Base-by-base conservation (phyloP, 106 monocot species). In the Hemerocallis citrina region DNA sequence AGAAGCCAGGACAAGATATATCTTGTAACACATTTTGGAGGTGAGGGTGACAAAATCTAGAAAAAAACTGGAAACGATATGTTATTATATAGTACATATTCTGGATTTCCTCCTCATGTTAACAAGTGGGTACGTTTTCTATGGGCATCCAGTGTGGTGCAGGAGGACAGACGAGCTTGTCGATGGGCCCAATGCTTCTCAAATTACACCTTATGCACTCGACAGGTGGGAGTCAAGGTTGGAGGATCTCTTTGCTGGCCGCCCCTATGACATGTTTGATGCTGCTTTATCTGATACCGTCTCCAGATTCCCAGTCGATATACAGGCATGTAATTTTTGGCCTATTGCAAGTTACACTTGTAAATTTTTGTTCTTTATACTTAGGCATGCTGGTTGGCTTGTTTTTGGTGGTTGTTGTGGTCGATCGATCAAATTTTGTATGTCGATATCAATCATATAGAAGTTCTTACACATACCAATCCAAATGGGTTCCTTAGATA, bases 291-390 rank as follows among this genome's bases (percentile, higher is more conserved):
- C 76, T 0, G 65, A 70, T 51, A 76, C 76, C 10, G 80, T 80
- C 23, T 57, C 68, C n/a, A 77, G 55, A 39, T 85, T 67, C 55
- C 85, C 85, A 9, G 77, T 85, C 49, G 80, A 85, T 25, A 85
- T 85, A 45, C 85, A 85, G 80, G 83, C 23, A 62, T 50, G 65
- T 43, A n/a, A n/a, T 21, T 22, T 41, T 25, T 27, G n/a, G 15
- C 14, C 38, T 31, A 40, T 35, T 24, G 14, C 1, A 16, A 22
- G n/a, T n/a, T n/a, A n/a, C n/a, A n/a, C n/a, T n/a, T n/a, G n/a
- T n/a, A n/a, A n/a, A n/a, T n/a, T n/a, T n/a, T n/a, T n/a, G n/a
- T 25, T 57, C 16, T 57, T 19, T 34, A 2, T 35, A 1, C 28
- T 37, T 29, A n/a, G n/a, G n/a, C n/a, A 20, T 57, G 2, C 2